These are phyloP conservation scores for Aspergillus hancockii DNA, from an alignment of 495 filamentous ascomycete species.

Conservation along the genomic window DNA sequence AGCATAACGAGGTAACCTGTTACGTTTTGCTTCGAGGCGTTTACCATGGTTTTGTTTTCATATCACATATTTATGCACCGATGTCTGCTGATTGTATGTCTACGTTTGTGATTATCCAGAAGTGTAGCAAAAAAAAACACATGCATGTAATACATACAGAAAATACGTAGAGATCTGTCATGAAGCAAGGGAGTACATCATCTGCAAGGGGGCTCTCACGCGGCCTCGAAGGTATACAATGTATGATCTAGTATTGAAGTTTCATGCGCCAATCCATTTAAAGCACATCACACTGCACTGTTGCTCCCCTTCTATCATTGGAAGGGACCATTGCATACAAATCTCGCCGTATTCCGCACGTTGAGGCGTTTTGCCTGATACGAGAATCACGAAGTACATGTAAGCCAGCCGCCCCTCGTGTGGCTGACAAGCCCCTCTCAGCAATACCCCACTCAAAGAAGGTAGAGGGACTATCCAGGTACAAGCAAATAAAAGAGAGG, in stretches of 20 bases:
- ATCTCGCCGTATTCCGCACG: neutral
- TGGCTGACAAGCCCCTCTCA: slow-evolving; percentile 8
- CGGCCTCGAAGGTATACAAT: slow-evolving; percentile 7
- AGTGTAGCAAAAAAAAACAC: slow-evolving; percentile 10
- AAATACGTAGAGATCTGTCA: slow-evolving; percentile 16
- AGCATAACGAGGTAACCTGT: slow-evolving; percentile 16
- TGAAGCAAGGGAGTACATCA: slow-evolving; percentile 14
- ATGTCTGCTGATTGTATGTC: slow-evolving; percentile 18
- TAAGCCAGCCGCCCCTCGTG: slow-evolving; percentile 6
- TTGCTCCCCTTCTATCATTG: neutral
- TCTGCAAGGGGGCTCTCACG: slow-evolving; percentile 11
- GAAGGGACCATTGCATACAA: neutral
- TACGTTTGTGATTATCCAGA: slow-evolving; percentile 12
- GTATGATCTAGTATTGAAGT: slow-evolving; percentile 1
- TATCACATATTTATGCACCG: slow-evolving; percentile 12
- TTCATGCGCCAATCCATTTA: neutral
- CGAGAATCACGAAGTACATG: neutral
- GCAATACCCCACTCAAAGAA: neutral
- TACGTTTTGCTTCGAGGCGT: slow-evolving; percentile 18
- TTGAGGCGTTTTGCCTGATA: neutral
- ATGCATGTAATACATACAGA: slow-evolving; percentile 16
- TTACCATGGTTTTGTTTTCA: slow-evolving; percentile 12
- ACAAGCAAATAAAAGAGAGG: neutral
- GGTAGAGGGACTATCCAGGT: neutral
- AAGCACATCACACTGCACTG: neutral